phyloP scores from a whole-genome alignment of 2,329 filamentous ascomycete genomes.

The Metarhizium robertsii region DNA sequence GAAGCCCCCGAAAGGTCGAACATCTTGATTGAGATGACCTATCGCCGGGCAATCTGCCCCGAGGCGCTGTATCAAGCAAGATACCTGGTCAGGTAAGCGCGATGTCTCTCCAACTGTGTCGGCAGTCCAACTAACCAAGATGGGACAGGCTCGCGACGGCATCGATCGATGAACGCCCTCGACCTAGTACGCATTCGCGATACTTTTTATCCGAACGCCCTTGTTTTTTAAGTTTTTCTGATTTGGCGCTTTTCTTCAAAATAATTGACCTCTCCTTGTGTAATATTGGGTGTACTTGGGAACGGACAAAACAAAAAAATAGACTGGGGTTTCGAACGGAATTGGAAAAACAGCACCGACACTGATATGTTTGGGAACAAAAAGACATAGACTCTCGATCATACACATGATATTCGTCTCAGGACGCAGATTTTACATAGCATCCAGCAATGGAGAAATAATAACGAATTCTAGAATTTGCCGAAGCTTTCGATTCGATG shows the following conservation, averaged over 20 bases:
- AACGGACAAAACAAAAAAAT: constrained; percentile 2
- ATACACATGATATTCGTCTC: constrained; percentile 1
- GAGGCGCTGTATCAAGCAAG: background rate
- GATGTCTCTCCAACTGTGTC: background rate
- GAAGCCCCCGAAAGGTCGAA: constrained; percentile 22
- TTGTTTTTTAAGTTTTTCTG: background rate
- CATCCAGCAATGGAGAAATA: constrained; percentile 2
- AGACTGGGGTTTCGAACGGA: background rate
- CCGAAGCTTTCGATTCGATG: background rate
- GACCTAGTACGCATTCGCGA: background rate
- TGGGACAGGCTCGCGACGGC: background rate
- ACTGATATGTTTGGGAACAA: constrained; percentile 1
- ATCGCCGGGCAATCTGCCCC: background rate
- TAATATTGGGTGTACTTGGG: constrained; percentile 1
- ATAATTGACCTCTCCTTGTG: background rate
- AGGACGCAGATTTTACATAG: background rate
- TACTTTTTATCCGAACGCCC: background rate
- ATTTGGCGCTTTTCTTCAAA: background rate
- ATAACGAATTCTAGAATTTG: background rate
- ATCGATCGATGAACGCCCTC: constrained; percentile 11
- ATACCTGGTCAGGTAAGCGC: background rate
- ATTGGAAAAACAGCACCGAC: background rate
- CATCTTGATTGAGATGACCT: background rate
- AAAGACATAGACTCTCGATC: background rate
- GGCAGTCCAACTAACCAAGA: background rate